phyloP scores from a whole-genome alignment of 495 filamentous ascomycete genomes.

The Umbilicaria muhlenbergii region DNA sequence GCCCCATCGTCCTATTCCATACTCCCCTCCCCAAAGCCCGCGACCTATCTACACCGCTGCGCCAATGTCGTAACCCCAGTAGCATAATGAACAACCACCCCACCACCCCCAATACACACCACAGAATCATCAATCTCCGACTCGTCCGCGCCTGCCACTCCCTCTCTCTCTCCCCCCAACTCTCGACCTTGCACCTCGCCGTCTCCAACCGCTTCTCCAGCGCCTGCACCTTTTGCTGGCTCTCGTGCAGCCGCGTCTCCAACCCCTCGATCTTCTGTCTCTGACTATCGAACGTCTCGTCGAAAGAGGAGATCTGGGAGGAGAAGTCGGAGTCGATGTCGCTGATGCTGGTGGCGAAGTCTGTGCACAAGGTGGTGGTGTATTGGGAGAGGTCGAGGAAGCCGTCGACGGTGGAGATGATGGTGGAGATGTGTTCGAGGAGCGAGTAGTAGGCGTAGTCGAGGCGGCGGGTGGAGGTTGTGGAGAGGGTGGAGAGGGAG shows the following conservation, averaged over 20 bases:
- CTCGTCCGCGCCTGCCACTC: conserved; percentile 59
- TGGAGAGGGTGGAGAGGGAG: conserved; percentile 23
- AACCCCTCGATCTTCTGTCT: conserved; percentile 48
- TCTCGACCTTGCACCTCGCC: conserved; percentile 47
- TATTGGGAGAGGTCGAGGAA: conserved; percentile 55
- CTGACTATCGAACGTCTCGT: conserved; percentile 50
- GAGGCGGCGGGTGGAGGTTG: conserved; percentile 51
- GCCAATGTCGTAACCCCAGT: conserved; percentile 8
- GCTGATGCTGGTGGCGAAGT: conserved; percentile 46
- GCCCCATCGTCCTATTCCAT: no score
- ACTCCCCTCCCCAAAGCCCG: no score
- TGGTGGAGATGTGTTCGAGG: conserved; percentile 54
- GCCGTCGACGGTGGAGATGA: conserved; percentile 50
- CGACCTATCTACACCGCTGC: no score
- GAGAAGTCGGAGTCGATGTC: conserved; percentile 45
- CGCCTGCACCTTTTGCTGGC: conserved; percentile 44
- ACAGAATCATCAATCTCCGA: conserved; percentile 43
- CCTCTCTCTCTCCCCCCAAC: conserved; percentile 53
- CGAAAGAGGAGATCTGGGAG: conserved; percentile 48
- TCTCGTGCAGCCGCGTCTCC: conserved; percentile 45
- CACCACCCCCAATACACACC: conserved; percentile 30
- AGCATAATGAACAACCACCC: conserved; percentile 25
- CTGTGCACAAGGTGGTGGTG: conserved; percentile 40
- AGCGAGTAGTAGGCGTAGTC: conserved; percentile 79
- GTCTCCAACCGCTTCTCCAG: conserved; percentile 50